These are phyloP conservation scores for Colletotrichum acutatum DNA, from an alignment of 2,329 filamentous ascomycete genomes.

Conservation along the genomic window DNA sequence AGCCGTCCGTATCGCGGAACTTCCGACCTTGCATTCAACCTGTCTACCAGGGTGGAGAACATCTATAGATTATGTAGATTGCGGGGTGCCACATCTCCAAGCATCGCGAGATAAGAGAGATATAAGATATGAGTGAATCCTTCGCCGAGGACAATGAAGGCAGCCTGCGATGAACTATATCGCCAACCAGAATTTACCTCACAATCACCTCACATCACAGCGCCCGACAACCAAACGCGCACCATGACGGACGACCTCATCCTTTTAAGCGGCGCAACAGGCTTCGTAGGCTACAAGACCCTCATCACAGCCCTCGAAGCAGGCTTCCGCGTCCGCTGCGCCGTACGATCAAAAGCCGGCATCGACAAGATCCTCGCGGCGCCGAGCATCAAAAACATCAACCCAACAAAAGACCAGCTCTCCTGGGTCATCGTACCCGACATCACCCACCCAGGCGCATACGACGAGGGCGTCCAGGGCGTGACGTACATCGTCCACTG, in stretches of 20 bases:
- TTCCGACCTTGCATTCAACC: neutral
- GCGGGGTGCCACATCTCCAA: neutral
- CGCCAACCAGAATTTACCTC: neutral
- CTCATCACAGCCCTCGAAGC: constrained; percentile 40
- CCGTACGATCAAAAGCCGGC: constrained; percentile 40
- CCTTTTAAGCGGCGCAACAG: constrained; percentile 44
- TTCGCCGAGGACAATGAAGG: no score
- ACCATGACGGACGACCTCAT: constrained; percentile 9
- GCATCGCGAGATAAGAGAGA: neutral
- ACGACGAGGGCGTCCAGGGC: constrained; percentile 51
- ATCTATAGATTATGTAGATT: neutral
- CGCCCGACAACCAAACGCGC: neutral
- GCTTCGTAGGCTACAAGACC: constrained; percentile 44
- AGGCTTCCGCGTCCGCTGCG: constrained; percentile 43
- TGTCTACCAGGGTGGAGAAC: neutral
- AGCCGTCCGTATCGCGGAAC: neutral
- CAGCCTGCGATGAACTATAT: neutral
- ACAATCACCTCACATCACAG: neutral
- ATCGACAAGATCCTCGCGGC: constrained; percentile 15
- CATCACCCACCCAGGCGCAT: constrained; percentile 47
- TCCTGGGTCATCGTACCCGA: constrained; percentile 48
- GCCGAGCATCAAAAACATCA: constrained; percentile 31
- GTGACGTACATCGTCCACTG: constrained; percentile 50
- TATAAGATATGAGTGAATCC: neutral
- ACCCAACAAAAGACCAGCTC: constrained; percentile 33